Evolutionary conservation across 106 monocot genomes (phyloP), one percentile per base, ranked within the genome.

Genomic region (Dendrobium huoshanense): DNA sequence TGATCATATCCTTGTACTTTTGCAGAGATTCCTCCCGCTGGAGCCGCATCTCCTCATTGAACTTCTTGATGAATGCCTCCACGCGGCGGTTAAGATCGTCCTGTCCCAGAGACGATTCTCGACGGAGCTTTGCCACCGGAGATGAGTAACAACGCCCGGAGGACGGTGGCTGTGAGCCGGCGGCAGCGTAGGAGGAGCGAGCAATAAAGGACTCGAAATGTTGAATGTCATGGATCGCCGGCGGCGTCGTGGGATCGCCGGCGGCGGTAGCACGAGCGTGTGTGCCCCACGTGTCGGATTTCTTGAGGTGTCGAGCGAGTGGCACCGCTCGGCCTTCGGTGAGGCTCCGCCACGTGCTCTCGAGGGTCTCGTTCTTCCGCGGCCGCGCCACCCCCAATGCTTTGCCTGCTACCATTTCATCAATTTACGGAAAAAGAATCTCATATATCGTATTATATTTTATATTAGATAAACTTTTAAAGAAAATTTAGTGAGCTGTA

Each of bases 61-160:
- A 89, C 77, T 90, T 94, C 55, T 88, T 87, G 76, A 92, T 95
- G 83, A 95, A 95, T 17, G 92, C 94, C 82, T 95, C 94, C 77
- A 95, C 94, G 49, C 88, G 67, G 77, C 85, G 78, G 79, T 94
- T 91, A 80, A 94, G 82, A 65, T 94, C 94, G 75, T 94, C 94
- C 82, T 85, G 86, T 41, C 94, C 89, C 77, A 82, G 7, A 74
- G 93, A 96, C 41, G 93, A 61, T 54, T 96, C 91, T 49, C 83
- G 79, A 68, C 87, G 68, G 65, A 89, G 73, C 74, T 82, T 72
- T 25, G 33, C 55, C 54, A 7, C 85, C 33, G 44, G 78, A 54
- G 47, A 31, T n/a, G 2, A 6, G 20, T 19, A 24, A 41, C 48
- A 54, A 16, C 9, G 0, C 3, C 51, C 74, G 58, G 49, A 19